Evolutionary conservation across 495 filamentous ascomycete species (phyloP), one percentile per base, ranked within the genome.

Genomic region (Entonaema liquescens): DNA sequence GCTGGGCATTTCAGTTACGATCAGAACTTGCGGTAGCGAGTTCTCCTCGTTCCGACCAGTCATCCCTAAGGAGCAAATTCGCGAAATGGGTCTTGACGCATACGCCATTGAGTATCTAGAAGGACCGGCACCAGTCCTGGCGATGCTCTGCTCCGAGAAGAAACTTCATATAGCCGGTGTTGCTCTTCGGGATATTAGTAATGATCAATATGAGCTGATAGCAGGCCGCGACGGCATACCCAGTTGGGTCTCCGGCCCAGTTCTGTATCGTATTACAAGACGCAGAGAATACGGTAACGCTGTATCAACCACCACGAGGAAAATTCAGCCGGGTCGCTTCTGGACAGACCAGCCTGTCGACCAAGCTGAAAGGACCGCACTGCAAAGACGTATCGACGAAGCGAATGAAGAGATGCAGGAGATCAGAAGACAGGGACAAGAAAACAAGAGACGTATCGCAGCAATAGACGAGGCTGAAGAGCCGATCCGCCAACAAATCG

Each of bases 261-360:
- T 86, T 25, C 75, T 62, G 8, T 94, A 90, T 73, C 79, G 80
- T 13, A 82, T 93, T 53, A 81, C 76, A 2, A 86, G 90, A 11
- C 86, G 94, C 42, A 78, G 82, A 65, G 93, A 97, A 76, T 97
- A 96, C 76, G 93, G 92, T 0, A 80, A 76, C 17, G 93, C 90
- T 5, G 82, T 81, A 7, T 92, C 92, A 6, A 94, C 92, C 5
- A 79, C 78, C 8, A 87, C 90, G 1, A 83, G 78, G 47, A 75
- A 78, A 53, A 62, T 97, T 1, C 80, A 70, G 11, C 77, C 70
- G 35, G 92, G 91, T 3, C 76, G 74, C 13, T 82, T 86, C 59
- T 98, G 93, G 91, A 93, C 91, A 2, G 86, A 93, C 64, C 88
- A 92, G 71, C 91, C 92, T 3, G 86, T 93, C 12, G 91, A 95